Evolutionary conservation across 2,329 filamentous ascomycete genomes (phyloP), one percentile per base, ranked within the genome.

Genomic region (Leptographium flavum): DNA sequence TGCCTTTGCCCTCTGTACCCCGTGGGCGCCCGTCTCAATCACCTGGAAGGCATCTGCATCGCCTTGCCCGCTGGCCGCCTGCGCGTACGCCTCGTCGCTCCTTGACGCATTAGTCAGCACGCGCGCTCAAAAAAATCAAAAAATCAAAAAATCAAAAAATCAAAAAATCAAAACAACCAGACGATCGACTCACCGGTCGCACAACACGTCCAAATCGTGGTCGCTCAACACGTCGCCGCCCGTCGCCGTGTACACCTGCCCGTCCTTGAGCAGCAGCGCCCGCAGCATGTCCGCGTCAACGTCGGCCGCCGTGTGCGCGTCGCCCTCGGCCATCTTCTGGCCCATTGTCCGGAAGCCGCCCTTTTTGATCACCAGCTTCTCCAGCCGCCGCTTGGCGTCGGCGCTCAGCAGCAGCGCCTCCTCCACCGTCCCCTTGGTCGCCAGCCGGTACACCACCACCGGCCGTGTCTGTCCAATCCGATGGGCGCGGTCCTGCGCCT

Each of bases 321-420:
- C 35, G 31, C 30, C 38, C 43, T 57, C 65, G 45, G 70, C 67
- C 53, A 74, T 68, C 54, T 79, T 79, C 55, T 83, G 72, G 0
- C 68, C 70, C 63, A 87, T 76, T 11, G 74, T 79, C 52, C 73
- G 77, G 62, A 93, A 90, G 5, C 83, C 80, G 2, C 90, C 90
- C 60, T 96, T 96, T 49, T 90, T 84, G 56, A 98, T 98, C 7
- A 98, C 87, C 0, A 98, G 70, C 58, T 95, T 94, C 60, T 98
- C 92, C 0, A 98, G 71, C 2, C 88, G 75, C 0, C 92, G 81
- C 62, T 98, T 98, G 1, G 84, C 86, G 55, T 95, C 87, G 0
- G 92, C 92, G 30, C 84, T 87, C 55, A 87, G 75, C 0, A 96
- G 74, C 0, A 96, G 70, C 6, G 79, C 80, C 56, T 95, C 86